Conservation (phyloP, 2,329 filamentous ascomycete species). For the Akanthomyces dipterigenus region DNA sequence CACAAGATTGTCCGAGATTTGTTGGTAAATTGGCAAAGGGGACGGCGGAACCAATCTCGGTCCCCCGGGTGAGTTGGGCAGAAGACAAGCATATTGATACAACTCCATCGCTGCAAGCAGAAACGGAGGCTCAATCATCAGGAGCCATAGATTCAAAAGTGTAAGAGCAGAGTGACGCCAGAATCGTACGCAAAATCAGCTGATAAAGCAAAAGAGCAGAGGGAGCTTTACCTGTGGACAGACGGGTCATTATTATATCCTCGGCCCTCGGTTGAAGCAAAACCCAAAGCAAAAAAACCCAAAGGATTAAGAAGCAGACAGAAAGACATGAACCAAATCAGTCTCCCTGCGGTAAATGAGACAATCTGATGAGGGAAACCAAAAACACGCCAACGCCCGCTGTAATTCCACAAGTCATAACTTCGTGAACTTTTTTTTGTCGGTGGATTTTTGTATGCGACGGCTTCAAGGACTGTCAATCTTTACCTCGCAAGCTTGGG, state of each 20-base stretch:
- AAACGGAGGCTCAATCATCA: neutral
- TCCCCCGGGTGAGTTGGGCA: conserved; percentile 3
- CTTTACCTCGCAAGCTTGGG: conserved; percentile 18
- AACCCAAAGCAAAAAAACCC: conserved; percentile 36
- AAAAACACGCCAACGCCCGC: conserved; percentile 30
- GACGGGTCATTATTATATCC: conserved; percentile 25
- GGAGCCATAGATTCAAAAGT: conserved; percentile 3
- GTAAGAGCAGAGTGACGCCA: neutral
- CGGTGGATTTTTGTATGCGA: conserved; percentile 15
- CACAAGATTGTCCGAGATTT: conserved; percentile 5
- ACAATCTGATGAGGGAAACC: conserved; percentile 46
- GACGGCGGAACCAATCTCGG: conserved; percentile 5
- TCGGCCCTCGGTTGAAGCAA: conserved; percentile 29
- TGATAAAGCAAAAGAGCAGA: conserved; percentile 22
- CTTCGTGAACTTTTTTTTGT: conserved; percentile 19
- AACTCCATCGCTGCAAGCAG: neutral
- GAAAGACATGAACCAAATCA: conserved; percentile 19
- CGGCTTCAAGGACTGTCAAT: conserved; percentile 4
- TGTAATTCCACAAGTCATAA: conserved; percentile 15
- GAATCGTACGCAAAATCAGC: conserved; percentile 6
- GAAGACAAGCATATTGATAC: conserved; percentile 8
- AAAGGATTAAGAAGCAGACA: conserved; percentile 24
- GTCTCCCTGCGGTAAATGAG: conserved; percentile 23
- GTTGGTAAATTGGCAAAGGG: neutral
- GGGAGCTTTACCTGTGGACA: conserved; percentile 17